Evolutionary conservation across 2,329 filamentous ascomycete genomes (phyloP), one percentile per base, ranked within the genome.

Genomic region (Coleophoma crateriformis): DNA sequence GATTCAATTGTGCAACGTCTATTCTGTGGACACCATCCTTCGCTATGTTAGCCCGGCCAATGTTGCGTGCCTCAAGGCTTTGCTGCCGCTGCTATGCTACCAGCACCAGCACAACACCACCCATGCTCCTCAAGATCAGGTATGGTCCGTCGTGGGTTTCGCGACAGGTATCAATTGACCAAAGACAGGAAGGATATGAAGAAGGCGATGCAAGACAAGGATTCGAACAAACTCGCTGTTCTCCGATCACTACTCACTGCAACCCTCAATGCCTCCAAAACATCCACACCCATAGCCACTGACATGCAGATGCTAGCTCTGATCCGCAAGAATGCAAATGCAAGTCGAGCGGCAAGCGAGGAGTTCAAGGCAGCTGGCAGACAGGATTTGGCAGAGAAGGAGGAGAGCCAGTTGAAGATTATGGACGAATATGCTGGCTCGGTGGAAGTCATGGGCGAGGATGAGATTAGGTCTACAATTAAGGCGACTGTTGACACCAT

Each of bases 251-350:
- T 91, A 54, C 76, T 91, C 55, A 75, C 85, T 33, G 79, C 85
- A 54, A 82, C 86, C 53, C 82, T 84, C 58, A 91, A 90, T 67
- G 83, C 85, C 33, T 85, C 82, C 64, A 91, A 91, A 69, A 89
- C 86, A 13, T 63, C 76, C 37, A 73, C 71, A 37, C 87, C 88
- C n/a, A 80, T 91, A 61, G 73, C 71, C 48, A 87, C 81, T 19
- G 87, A 92, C 66, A 75, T 78, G 55, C 80, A 87, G 61, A 74
- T 92, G 49, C 78, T 90, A 27, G 71, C 75, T 7, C 72, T 91
- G 45, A 75, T 94, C 49, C 77, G 80, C 55, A 85, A 84, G 68
- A 78, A 82, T 46, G 76, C 79, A 19, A 76, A 77, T 40, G 71
- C 76, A 2, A 74, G 77, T 4, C 70, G 76, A 45, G 78, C 83